Base-by-base conservation (phyloP, 495 filamentous ascomycete genomes). In the Endocarpon pusillum region DNA sequence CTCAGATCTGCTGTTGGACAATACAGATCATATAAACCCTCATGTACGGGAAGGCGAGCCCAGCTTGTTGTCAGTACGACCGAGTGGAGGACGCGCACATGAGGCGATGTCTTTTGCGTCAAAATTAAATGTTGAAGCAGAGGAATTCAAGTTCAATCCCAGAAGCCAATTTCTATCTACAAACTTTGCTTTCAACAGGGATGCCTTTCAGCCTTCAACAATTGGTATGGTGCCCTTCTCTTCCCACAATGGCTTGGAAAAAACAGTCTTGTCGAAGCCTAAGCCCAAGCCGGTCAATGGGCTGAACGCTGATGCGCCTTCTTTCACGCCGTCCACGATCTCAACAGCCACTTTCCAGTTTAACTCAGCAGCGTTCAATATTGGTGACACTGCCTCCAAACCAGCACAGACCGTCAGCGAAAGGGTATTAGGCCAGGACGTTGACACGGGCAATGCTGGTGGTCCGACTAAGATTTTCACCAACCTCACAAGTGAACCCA, bases 121-220 rank as follows among this genome's bases (percentile, higher is more conserved):
- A 0, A 81, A 73, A 37, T 60, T 94, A 30, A 94, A 97, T 41
- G 81, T 85, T 24, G 74, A 72, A 35, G 87, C 89, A 0, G 77
- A 79, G 32, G 83, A 86, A 44, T 94, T 94, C 52, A 81, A 73
- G 42, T 78, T 79, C 49, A 75, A 89, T 37, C 81, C 81, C 3
- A 58, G 55, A 12, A 72, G 54, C 34, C 51, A 67, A 1, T 80
- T 79, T 49, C 62, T 60, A 23, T 68, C 81, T 1, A 59, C 62
- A n/a, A 58, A 64, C 25, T 59, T 64, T 21, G 45, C 62, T 6
- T 79, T 77, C 37, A 58, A 60, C 23, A 56, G 57, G 32, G 68
- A 57, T 39, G 58, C 55, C 3, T 70, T 75, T 51, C 67, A 75
- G 42, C 65, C 69, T 29, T 43, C 50, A 18, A 49, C 51, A 11